These are phyloP conservation scores for Podospora fimiseda DNA, from an alignment of 495 filamentous ascomycete species.

Conservation along the genomic window DNA sequence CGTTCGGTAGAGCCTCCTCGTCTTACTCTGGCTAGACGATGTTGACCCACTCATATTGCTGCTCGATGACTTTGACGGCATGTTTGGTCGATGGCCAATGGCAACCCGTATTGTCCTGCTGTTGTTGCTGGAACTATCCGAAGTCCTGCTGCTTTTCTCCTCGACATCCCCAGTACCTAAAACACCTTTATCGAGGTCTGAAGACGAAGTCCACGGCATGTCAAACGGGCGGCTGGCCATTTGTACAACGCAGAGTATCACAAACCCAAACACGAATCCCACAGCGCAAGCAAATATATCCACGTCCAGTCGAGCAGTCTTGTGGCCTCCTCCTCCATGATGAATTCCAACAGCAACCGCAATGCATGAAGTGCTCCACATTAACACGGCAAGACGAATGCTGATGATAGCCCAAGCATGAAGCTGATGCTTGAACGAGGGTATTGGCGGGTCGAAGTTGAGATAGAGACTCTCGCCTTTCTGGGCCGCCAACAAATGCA, in stretches of 20 bases:
- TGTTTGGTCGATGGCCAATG: not conserved
- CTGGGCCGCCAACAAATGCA: conserved; percentile 10
- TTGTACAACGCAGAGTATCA: conserved; percentile 2
- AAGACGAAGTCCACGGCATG: conserved; percentile 9
- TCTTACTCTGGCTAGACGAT: not conserved
- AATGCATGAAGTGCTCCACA: conserved; percentile 8
- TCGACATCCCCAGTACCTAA: not conserved
- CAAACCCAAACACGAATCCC: conserved; percentile 1
- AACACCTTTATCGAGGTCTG: not conserved
- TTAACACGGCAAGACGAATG: not conserved
- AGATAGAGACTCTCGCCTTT: conserved; percentile 7
- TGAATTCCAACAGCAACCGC: conserved; percentile 12
- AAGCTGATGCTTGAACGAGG: conserved; percentile 9
- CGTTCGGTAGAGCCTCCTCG: not conserved
- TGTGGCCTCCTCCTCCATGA: not conserved
- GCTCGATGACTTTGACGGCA: not conserved
- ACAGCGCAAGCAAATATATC: conserved; percentile 13
- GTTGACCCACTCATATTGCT: not conserved
- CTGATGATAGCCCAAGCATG: conserved; percentile 12
- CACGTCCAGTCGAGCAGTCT: conserved; percentile 2
- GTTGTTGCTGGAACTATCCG: not conserved
- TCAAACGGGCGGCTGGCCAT: conserved; percentile 5
- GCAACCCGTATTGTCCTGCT: not conserved
- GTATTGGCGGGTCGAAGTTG: conserved; percentile 6
- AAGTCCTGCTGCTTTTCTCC: not conserved